Conservation (phyloP, 2,329 filamentous ascomycete genomes). For the Rhinocladiella mackenziei region DNA sequence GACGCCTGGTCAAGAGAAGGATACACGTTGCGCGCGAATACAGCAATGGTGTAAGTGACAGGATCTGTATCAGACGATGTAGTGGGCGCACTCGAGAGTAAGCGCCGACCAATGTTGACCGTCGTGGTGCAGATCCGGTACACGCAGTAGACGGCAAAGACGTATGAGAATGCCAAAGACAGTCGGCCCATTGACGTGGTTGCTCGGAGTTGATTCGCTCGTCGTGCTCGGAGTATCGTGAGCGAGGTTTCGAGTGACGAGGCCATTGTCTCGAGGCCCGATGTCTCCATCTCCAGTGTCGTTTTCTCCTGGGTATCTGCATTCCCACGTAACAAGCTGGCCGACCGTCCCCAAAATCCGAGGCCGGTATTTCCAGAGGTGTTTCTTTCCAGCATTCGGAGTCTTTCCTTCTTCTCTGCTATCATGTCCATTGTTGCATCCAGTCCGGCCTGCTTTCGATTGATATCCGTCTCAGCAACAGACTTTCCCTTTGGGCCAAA, state of each 20-base stretch:
- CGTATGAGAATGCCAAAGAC: constrained; percentile 59
- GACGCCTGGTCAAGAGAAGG: constrained; percentile 74
- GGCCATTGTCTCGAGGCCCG: constrained; percentile 76
- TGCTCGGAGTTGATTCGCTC: constrained; percentile 62
- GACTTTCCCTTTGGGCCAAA: constrained; percentile 63
- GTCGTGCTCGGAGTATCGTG: constrained; percentile 58
- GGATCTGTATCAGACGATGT: constrained; percentile 68
- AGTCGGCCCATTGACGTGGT: constrained; percentile 64
- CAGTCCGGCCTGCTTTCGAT: constrained; percentile 72
- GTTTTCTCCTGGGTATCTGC: constrained; percentile 51
- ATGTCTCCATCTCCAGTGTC: constrained; percentile 67
- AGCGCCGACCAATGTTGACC: constrained; percentile 62
- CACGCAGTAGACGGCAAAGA: constrained; percentile 76
- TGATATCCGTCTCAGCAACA: constrained; percentile 69
- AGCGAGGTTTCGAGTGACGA: constrained; percentile 64
- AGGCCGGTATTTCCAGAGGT: constrained; percentile 43
- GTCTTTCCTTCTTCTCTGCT: constrained; percentile 64
- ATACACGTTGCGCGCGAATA: constrained; percentile 79
- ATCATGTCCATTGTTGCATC: constrained; percentile 78
- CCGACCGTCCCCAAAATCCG: constrained; percentile 69
- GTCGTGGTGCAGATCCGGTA: constrained; percentile 74
- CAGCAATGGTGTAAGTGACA: constrained; percentile 74
- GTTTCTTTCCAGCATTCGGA: constrained; percentile 64
- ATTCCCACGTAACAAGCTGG: constrained; percentile 59
- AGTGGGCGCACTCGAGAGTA: constrained; percentile 40